phyloP scores from a whole-genome alignment of 2,329 filamentous ascomycete genomes.

The Rhexocercosporidium sp. region DNA sequence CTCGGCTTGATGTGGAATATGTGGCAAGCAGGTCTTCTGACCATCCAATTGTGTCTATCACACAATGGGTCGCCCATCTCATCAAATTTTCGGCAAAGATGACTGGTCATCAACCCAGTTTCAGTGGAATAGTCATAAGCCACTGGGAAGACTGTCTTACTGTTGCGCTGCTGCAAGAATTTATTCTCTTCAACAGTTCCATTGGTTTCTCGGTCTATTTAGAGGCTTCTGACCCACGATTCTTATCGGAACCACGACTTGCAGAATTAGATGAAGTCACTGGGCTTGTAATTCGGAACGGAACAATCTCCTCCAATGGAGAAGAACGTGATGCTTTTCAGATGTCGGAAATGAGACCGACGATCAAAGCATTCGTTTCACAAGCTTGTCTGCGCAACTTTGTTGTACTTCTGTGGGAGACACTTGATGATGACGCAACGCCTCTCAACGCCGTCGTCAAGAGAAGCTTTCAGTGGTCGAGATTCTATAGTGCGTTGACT shows the following conservation, averaged over 20 bases:
- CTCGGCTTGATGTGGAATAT: constrained; percentile 32
- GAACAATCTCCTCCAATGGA: constrained; percentile 49
- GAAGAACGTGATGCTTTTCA: constrained; percentile 51
- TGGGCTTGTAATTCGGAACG: constrained; percentile 51
- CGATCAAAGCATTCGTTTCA: constrained; percentile 36
- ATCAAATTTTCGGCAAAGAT: constrained; percentile 26
- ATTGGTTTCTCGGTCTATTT: constrained; percentile 38
- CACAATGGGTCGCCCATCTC: constrained; percentile 26
- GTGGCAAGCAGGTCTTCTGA: constrained; percentile 11
- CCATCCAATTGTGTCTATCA: constrained; percentile 21
- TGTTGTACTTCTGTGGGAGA: constrained; percentile 41
- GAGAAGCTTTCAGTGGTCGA: constrained; percentile 38
- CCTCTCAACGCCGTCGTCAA: constrained; percentile 40
- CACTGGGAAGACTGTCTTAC: constrained; percentile 29
- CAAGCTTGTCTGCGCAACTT: constrained; percentile 39
- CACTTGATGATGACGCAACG: constrained; percentile 39
- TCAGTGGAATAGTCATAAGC: constrained; percentile 32
- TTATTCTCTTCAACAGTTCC: constrained; percentile 32
- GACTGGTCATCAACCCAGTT: constrained; percentile 22
- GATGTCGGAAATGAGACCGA: constrained; percentile 40
- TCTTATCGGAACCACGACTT: constrained; percentile 31
- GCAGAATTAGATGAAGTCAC: constrained; percentile 37
- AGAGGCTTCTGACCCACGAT: constrained; percentile 35
- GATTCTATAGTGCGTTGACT: constrained; percentile 37
- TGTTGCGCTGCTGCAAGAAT: constrained; percentile 30